Conservation (phyloP, 140 eudicot species). For the Flaveria floridana region DNA sequence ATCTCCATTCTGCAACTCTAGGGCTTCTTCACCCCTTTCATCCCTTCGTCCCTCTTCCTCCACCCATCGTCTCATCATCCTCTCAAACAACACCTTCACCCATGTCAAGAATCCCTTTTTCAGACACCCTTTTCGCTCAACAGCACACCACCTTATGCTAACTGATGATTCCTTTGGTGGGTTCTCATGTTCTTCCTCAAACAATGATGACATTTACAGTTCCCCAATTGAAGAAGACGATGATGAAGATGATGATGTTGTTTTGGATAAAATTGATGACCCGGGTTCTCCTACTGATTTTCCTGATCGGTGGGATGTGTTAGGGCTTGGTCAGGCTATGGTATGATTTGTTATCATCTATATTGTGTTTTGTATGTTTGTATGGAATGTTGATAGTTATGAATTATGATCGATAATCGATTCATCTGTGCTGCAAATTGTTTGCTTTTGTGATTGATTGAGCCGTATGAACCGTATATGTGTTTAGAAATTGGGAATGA, state of each 20-base stretch:
- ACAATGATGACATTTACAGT: slow-evolving; percentile 17
- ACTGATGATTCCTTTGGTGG: not conserved
- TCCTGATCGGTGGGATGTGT: slow-evolving; percentile 80
- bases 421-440: not conserved
- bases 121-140: slow-evolving; percentile 7
- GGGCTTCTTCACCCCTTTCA: slow-evolving; percentile 18
- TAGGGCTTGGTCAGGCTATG: slow-evolving; percentile 99
- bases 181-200: not conserved
- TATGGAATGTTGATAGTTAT: too few relatives aligned
- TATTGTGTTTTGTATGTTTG: not conserved
- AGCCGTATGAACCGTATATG: not conserved
- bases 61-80: slow-evolving; percentile 12
- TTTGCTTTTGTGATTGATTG: not conserved
- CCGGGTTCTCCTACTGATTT: slow-evolving; percentile 22
- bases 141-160: not conserved
- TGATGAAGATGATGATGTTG: slow-evolving; percentile 33
- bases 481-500: not conserved
- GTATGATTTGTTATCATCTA: slow-evolving; percentile 27
- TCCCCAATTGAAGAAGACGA: slow-evolving; percentile 39
- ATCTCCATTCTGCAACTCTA: slow-evolving; percentile 28
- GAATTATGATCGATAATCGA: not conserved
- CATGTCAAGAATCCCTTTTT: not conserved
- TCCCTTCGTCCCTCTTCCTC: slow-evolving; percentile 11
- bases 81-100: slow-evolving; percentile 12
- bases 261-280: slow-evolving; percentile 24